Conservation (phyloP, 1,284 basidiomycete species). For the Chondrostereum purpureum region DNA sequence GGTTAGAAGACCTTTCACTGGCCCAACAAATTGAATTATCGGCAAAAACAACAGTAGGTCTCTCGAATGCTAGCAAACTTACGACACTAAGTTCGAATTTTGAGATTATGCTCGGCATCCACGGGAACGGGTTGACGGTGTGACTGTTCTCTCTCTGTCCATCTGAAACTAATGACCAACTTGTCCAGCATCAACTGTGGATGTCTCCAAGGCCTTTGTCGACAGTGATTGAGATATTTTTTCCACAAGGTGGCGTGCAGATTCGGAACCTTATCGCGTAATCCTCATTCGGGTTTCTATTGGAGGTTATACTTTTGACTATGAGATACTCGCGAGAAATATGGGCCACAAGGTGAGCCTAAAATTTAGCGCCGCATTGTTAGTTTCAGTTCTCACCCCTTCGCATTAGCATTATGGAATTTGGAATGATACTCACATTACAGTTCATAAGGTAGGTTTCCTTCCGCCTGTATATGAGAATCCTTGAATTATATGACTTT, state of each 20-base stretch:
- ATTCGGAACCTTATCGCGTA: not conserved
- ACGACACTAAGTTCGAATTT: not conserved
- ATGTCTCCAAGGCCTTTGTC: conserved; percentile 32
- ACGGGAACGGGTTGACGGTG: conserved; percentile 38
- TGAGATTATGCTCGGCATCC: conserved; percentile 33
- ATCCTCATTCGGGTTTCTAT: not conserved
- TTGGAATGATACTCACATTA: conserved; percentile 33
- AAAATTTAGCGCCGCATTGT: not conserved
- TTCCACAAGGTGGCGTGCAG: conserved; percentile 21
- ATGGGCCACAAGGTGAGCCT: conserved; percentile 29
- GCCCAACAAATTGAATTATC: conserved; percentile 28
- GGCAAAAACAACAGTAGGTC: conserved; percentile 28
- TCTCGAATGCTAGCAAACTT: not conserved
- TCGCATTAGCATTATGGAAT: conserved; percentile 30
- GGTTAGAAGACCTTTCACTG: conserved; percentile 28
- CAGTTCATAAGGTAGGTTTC: conserved; percentile 28
- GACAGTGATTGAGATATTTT: conserved; percentile 33
- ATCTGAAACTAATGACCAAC: conserved; percentile 1
- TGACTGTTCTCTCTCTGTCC: conserved; percentile 7
- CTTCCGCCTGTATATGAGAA: conserved; percentile 9
- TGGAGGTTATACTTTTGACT: conserved; percentile 32
- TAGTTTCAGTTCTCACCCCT: conserved; percentile 2
- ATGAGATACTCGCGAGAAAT: conserved; percentile 33
- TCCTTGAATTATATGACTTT: not conserved
- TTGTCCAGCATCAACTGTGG: conserved; percentile 32